Conservation (phyloP, 2,329 filamentous ascomycete genomes). For the Teratosphaeria zuluensis region DNA sequence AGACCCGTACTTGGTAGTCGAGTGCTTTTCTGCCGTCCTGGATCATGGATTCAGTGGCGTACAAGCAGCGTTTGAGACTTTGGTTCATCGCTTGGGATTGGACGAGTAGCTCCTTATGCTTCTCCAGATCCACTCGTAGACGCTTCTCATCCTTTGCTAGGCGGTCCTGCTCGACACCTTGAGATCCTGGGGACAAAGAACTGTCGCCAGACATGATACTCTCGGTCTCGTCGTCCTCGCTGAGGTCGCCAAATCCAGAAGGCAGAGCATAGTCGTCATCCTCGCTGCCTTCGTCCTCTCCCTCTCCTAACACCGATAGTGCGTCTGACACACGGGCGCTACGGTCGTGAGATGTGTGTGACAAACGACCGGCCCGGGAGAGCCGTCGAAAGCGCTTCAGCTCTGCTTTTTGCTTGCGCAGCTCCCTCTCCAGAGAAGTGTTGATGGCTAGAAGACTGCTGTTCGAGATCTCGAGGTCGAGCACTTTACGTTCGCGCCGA, state of each 20-base stretch:
- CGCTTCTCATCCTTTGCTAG: slow-evolving; percentile 71
- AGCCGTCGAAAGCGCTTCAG: slow-evolving; percentile 77
- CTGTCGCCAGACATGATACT: slow-evolving; percentile 9
- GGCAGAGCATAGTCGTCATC: slow-evolving; percentile 16
- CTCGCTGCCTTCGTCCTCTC: slow-evolving; percentile 24
- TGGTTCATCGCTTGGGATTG: slow-evolving; percentile 95
- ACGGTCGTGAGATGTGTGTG: slow-evolving; percentile 35
- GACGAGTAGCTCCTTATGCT: slow-evolving; percentile 78
- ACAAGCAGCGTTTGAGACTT: slow-evolving; percentile 78
- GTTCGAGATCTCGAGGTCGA: slow-evolving; percentile 94
- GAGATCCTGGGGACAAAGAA: slow-evolving; percentile 27
- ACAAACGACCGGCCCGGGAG: slow-evolving; percentile 68
- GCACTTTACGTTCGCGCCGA: slow-evolving; percentile 82
- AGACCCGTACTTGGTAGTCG: slow-evolving; percentile 67
- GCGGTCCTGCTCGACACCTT: slow-evolving; percentile 39
- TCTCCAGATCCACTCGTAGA: slow-evolving; percentile 73
- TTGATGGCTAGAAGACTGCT: slow-evolving; percentile 93
- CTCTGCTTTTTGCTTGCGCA: slow-evolving; percentile 84
- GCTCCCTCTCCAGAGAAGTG: slow-evolving; percentile 77
- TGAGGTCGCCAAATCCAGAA: slow-evolving; percentile 13
- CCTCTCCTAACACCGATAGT: slow-evolving; percentile 23
- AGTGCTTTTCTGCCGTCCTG: slow-evolving; percentile 80
- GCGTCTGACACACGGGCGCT: slow-evolving; percentile 29
- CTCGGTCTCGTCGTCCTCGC: slow-evolving; percentile 19
- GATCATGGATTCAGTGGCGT: slow-evolving; percentile 85